These are phyloP conservation scores for Babesia ovata DNA, from an alignment of 169 alveolate genomes.

Conservation along the genomic window DNA sequence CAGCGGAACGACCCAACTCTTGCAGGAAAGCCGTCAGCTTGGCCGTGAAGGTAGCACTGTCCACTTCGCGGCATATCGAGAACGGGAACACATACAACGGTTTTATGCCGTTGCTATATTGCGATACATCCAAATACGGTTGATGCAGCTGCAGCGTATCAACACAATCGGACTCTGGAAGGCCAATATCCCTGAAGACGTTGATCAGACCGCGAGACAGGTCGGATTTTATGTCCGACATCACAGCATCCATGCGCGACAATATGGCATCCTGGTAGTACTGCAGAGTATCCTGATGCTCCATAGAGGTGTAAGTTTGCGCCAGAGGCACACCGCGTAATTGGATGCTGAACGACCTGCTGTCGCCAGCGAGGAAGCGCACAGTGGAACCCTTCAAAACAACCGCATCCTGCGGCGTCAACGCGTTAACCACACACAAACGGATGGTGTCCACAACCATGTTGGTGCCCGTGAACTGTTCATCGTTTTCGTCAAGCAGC, in stretches of 20 bases:
- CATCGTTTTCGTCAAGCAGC: conserved; percentile 29
- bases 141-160: background rate
- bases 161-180: background rate
- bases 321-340: conserved; percentile 6
- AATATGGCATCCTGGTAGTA: conserved; percentile 16
- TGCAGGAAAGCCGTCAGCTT: conserved; percentile 14
- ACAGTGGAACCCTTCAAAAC: conserved; percentile 34
- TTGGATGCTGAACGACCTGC: background rate
- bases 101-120: conserved; percentile 11
- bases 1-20: conserved; percentile 15
- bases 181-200: conserved; percentile 12
- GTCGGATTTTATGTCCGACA: background rate
- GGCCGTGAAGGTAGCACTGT: conserved; percentile 13
- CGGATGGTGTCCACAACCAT: conserved; percentile 22
- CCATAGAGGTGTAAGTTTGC: background rate
- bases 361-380: conserved; percentile 31
- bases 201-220: conserved; percentile 3
- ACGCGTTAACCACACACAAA: conserved; percentile 32
- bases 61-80: conserved; percentile 32
- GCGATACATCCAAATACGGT: conserved; percentile 11
- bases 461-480: conserved; percentile 20
- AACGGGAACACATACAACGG: conserved; percentile 7
- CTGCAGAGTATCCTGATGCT: background rate
- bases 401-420: conserved; percentile 30
- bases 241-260: background rate